Evolutionary conservation across 441 rosid species (phyloP).

Genomic region (Pelargonium australe): DNA sequence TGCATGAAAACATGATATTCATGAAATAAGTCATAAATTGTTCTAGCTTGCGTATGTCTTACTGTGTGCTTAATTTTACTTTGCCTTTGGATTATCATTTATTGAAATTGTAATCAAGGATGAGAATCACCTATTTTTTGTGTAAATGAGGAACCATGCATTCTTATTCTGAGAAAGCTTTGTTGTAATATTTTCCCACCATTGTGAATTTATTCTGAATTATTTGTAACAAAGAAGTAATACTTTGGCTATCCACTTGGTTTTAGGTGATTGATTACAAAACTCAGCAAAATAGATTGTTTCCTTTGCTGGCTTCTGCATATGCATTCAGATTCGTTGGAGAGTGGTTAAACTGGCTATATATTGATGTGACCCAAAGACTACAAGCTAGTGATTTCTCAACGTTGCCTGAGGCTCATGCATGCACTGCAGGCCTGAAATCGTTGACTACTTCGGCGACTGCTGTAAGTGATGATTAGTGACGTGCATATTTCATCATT

Average conservation of each 20-base stretch:
- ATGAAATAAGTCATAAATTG: neutral
- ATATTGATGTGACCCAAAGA: conserved; percentile 74
- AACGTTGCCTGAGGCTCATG: conserved; percentile 95
- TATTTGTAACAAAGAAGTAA: conserved; percentile 12
- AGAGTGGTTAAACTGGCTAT: conserved; percentile 93
- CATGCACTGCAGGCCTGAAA: conserved; percentile 97
- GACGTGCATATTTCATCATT: neutral
- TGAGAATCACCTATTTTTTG: no score
- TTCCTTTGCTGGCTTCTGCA: conserved; percentile 96
- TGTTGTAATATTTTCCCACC: no score
- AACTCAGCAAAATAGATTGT: conserved; percentile 91
- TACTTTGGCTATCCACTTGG: conserved; percentile 15
- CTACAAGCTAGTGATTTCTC: conserved; percentile 80
- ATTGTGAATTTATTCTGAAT: neutral
- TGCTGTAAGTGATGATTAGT: conserved; percentile 51
- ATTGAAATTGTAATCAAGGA: no score
- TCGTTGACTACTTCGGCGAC: conserved; percentile 87
- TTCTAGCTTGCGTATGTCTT: no score
- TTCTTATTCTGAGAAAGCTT: no score
- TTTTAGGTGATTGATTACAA: conserved; percentile 88
- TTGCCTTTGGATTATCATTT: no score
- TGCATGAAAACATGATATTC: neutral
- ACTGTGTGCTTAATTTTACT: no score
- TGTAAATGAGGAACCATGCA: no score
- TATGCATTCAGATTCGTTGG: conserved; percentile 95